phyloP scores from a whole-genome alignment of 768 basidiomycete genomes.

The Coprinopsis strossmayeri region DNA sequence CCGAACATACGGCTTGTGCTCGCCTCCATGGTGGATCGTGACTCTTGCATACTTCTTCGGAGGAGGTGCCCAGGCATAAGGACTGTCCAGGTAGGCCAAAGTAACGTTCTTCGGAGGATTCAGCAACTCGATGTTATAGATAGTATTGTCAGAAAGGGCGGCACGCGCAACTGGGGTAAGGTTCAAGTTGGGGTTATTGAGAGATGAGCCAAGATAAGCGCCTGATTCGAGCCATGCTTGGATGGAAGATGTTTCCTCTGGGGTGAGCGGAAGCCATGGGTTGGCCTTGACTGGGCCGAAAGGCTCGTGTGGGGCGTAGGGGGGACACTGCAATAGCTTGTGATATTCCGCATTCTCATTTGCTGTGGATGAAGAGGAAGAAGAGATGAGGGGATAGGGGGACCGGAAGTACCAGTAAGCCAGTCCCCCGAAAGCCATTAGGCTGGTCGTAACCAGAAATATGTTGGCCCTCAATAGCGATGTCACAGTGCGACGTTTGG shows the following conservation, averaged over 20 bases:
- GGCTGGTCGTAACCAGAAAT: too few relatives aligned
- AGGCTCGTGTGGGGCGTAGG: conserved; percentile 11
- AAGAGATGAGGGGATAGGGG: too few relatives aligned
- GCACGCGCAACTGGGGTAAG: conserved; percentile 29
- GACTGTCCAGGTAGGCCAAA: conserved; percentile 38
- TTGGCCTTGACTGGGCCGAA: conserved; percentile 46
- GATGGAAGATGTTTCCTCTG: conserved; percentile 36
- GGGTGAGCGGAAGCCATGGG: conserved; percentile 45
- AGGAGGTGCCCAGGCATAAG: too few relatives aligned
- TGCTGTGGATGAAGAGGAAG: too few relatives aligned
- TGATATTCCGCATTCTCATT: too few relatives aligned
- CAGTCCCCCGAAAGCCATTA: too few relatives aligned
- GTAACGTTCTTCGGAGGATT: conserved; percentile 43
- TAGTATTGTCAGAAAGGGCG: conserved; percentile 37
- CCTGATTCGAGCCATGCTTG: conserved; percentile 38
- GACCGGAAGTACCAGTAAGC: too few relatives aligned
- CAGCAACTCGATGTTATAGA: conserved; percentile 44
- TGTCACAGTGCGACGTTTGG: too few relatives aligned
- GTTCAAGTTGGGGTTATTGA: conserved; percentile 43
- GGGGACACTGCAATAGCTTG: background rate
- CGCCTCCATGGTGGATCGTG: conserved; percentile 44
- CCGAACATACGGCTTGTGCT: conserved; percentile 32
- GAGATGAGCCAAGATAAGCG: too few relatives aligned
- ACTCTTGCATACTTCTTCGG: conserved; percentile 40
- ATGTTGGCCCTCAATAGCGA: too few relatives aligned